phyloP scores from a whole-genome alignment of 768 basidiomycete genomes.

The Kwoniella shandongensis region DNA sequence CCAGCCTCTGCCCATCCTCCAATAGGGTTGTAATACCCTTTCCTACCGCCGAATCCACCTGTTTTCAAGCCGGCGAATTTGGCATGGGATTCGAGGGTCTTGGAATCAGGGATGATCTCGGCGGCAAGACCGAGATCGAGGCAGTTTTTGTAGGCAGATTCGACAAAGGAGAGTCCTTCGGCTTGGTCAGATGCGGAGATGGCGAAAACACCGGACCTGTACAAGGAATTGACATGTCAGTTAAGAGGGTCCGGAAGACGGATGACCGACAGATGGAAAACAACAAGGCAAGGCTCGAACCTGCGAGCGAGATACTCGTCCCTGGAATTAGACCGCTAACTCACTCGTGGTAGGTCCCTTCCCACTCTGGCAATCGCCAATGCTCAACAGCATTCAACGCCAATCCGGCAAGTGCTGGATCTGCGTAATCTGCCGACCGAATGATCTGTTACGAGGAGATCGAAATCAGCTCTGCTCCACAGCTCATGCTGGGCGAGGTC shows the following conservation, averaged over 20 bases:
- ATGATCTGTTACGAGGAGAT: slow-evolving; percentile 39
- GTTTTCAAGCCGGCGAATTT: slow-evolving; percentile 52
- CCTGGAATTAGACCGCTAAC: no score
- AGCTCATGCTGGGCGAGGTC: no score
- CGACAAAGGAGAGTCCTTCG: slow-evolving; percentile 57
- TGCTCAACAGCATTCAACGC: slow-evolving; percentile 72
- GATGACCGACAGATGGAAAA: not conserved
- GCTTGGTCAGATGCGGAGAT: slow-evolving; percentile 54
- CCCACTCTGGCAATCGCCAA: slow-evolving; percentile 66
- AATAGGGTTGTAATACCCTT: slow-evolving; percentile 71
- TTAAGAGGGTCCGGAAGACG: not conserved
- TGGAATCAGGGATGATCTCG: slow-evolving; percentile 54
- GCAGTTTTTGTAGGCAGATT: slow-evolving; percentile 67
- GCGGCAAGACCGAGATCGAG: slow-evolving; percentile 61
- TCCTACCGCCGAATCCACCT: slow-evolving; percentile 39
- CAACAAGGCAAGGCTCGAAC: not conserved
- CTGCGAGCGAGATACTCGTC: no score
- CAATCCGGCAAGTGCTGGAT: slow-evolving; percentile 61
- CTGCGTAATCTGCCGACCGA: slow-evolving; percentile 53
- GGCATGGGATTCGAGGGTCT: slow-evolving; percentile 55
- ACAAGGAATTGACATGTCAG: not conserved
- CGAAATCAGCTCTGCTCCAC: no score
- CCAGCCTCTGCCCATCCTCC: slow-evolving; percentile 83
- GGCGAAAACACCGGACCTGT: slow-evolving; percentile 70
- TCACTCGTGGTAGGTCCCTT: slow-evolving; percentile 73